A percentile compares a stretch with the other conserved stretches of the same genome.
Evolutionary conservation across 176 grass and related monocot species (phyloP).

Genomic region (Zoysia japonica): DNA sequence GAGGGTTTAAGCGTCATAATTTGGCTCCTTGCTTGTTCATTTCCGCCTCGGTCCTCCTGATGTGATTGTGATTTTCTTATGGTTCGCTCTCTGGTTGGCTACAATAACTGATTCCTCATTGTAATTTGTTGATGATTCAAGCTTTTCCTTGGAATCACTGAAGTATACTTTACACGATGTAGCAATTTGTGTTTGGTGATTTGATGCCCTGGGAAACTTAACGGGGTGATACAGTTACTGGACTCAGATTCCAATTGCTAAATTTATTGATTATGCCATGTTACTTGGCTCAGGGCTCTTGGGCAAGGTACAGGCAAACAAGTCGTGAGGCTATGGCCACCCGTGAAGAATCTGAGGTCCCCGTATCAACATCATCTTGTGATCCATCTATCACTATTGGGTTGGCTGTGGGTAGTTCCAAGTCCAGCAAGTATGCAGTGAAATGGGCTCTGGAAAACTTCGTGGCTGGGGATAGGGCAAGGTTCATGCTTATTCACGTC

Average conservation of each 20-base stretch:
- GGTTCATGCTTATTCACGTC: conserved; percentile 48
- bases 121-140: background rate
- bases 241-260: background rate
- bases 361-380: background rate
- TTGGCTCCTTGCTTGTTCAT: background rate
- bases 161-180: background rate
- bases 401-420: conserved; percentile 36
- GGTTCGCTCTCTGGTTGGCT: background rate
- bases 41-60: background rate
- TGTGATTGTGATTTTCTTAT: background rate
- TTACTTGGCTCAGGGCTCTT: background rate
- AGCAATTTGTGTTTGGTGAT: background rate
- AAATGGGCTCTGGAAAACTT: conserved; percentile 57
- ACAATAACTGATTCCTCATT: background rate
- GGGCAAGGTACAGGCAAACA: conserved; percentile 15
- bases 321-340: conserved; percentile 21
- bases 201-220: background rate
- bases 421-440: conserved; percentile 43
- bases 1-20: background rate
- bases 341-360: conserved; percentile 17
- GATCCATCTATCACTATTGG: conserved; percentile 37
- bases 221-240: background rate
- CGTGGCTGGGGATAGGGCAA: background rate
- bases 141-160: background rate
- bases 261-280: background rate